Conservation (phyloP, 169 alveolate species). For the Plasmodium gallinaceum region DNA sequence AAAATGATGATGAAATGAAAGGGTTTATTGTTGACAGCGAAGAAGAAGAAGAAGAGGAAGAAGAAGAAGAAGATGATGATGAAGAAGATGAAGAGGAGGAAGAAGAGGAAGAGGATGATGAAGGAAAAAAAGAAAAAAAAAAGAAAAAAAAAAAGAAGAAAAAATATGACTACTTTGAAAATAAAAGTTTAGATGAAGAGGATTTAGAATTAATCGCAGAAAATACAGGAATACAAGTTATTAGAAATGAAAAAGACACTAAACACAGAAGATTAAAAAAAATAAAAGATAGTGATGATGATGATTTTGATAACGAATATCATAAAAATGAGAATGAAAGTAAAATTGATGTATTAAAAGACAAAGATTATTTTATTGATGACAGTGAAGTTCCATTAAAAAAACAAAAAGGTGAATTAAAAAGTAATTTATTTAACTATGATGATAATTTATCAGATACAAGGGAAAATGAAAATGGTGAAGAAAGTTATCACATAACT, state of each 20-base stretch:
- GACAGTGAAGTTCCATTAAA: conserved; percentile 56
- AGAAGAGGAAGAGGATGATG: conserved; percentile 77
- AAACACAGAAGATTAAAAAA: conserved; percentile 76
- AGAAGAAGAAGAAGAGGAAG: conserved; percentile 81
- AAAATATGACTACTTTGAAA: conserved; percentile 80
- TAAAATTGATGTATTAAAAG: conserved; percentile 34
- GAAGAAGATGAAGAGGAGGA: conserved; percentile 76
- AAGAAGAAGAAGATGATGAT: conserved; percentile 79
- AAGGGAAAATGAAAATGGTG: conserved; percentile 33
- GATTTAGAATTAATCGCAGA: conserved; percentile 86
- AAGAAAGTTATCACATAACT: conserved; percentile 24
- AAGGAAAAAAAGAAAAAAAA: conserved; percentile 80
- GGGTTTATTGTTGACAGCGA: conserved; percentile 62
- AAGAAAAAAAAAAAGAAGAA: conserved; percentile 77
- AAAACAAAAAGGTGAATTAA: conserved; percentile 38
- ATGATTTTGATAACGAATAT: conserved; percentile 79
- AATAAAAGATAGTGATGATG: conserved; percentile 69
- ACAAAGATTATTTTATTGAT: conserved; percentile 57
- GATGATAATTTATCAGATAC: conserved; percentile 43
- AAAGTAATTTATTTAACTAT: conserved; percentile 30
- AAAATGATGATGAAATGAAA: conserved; percentile 76
- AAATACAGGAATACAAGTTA: conserved; percentile 82
- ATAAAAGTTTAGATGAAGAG: conserved; percentile 85
- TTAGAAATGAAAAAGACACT: conserved; percentile 82
- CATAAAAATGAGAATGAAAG: conserved; percentile 71